These are phyloP conservation scores for Vitis hybrid DNA, from an alignment of 177 flowering plant genomes.

Conservation along the genomic window DNA sequence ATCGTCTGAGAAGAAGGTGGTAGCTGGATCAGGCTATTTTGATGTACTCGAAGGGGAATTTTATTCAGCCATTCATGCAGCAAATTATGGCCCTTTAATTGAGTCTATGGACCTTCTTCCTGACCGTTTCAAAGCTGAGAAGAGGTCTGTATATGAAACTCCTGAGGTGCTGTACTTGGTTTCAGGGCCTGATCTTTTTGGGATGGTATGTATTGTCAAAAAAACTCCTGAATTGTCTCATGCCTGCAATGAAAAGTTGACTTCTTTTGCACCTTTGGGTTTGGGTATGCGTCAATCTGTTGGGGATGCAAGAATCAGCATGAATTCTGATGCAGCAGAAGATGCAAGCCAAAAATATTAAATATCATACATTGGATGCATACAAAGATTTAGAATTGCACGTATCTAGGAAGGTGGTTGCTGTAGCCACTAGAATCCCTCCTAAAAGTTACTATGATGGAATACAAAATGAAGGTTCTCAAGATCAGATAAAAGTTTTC, in stretches of 20 bases:
- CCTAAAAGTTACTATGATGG: conserved; percentile 41
- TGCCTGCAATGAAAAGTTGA: conserved; percentile 31
- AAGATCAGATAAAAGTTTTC: conserved; percentile 73
- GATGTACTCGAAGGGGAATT: conserved; percentile 75
- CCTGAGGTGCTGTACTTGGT: conserved; percentile 90
- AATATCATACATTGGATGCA: conserved; percentile 44
- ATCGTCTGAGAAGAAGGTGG: conserved; percentile 55
- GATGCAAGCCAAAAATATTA: conserved; percentile 12
- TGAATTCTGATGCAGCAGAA: conserved; percentile 18
- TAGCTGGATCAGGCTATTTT: conserved; percentile 68
- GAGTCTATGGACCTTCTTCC: conserved; percentile 85
- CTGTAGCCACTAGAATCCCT: conserved; percentile 69
- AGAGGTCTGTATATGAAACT: conserved; percentile 64
- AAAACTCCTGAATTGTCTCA: conserved; percentile 44
- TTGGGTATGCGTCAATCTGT: conserved; percentile 15
- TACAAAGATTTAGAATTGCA: conserved; percentile 76
- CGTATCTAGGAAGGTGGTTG: conserved; percentile 69
- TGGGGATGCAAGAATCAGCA: conserved; percentile 18
- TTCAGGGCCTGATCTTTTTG: conserved; percentile 88
- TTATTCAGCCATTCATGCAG: conserved; percentile 73
- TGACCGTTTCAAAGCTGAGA: conserved; percentile 93
- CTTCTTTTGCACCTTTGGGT: conserved; percentile 25
- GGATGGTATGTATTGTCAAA: conserved; percentile 58
- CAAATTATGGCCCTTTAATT: conserved; percentile 82
- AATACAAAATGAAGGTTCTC: conserved; percentile 38